phyloP scores from a whole-genome alignment of 441 rosid species.

The Hura crepitans region DNA sequence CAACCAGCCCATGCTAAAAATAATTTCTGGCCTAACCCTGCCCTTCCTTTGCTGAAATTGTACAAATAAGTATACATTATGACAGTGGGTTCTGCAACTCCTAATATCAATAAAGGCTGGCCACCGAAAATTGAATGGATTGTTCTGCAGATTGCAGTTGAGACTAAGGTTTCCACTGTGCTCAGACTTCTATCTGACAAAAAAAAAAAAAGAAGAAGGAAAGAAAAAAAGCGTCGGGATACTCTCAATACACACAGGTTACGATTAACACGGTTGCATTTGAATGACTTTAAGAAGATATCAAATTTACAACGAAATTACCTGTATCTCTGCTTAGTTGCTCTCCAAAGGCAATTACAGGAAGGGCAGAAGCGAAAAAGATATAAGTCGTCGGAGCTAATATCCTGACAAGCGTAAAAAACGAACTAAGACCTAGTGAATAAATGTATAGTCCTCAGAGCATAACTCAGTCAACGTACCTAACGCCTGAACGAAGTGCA shows the following conservation, averaged over 20 bases:
- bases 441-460: too few species aligned
- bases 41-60: slow-evolving; percentile 43
- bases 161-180: slow-evolving; percentile 48
- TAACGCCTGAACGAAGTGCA: slow-evolving; percentile 50
- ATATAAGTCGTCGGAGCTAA: slow-evolving; percentile 58
- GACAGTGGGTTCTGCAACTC: slow-evolving; percentile 63
- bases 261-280: too few species aligned
- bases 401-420: slow-evolving; percentile 32
- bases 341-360: slow-evolving; percentile 59
- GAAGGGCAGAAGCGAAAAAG: slow-evolving; percentile 60
- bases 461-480: slow-evolving; percentile 38
- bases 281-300: neutral
- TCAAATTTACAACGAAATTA: neutral
- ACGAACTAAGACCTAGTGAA: too few species aligned
- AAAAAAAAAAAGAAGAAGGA: neutral
- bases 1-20: slow-evolving; percentile 65
- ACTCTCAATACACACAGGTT: too few species aligned
- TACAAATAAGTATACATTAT: slow-evolving; percentile 56
- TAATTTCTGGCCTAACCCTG: slow-evolving; percentile 36
- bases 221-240: too few species aligned
- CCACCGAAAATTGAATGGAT: slow-evolving; percentile 56
- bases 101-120: slow-evolving; percentile 50
- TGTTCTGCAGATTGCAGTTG: slow-evolving; percentile 54
- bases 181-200: slow-evolving; percentile 35
- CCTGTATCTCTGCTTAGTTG: slow-evolving; percentile 56